These are phyloP conservation scores for Aspergillus heteromorphus DNA, from an alignment of 495 filamentous ascomycete genomes.

Conservation along the genomic window DNA sequence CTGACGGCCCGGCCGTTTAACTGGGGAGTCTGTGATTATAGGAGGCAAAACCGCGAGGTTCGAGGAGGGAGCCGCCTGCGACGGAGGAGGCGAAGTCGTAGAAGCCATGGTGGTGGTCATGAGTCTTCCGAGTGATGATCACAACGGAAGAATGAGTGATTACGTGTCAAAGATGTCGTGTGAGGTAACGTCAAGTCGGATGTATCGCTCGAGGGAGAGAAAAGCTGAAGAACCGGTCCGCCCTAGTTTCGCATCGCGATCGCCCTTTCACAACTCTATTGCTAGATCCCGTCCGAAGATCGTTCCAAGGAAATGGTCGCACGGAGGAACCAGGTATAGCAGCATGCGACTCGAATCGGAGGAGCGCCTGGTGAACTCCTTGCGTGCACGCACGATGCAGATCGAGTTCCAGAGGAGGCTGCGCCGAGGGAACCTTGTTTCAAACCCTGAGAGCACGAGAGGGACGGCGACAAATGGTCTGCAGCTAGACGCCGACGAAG, in stretches of 20 bases:
- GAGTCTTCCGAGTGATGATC: not conserved
- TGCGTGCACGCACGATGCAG: constrained; percentile 17
- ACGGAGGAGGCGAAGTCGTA: constrained; percentile 53
- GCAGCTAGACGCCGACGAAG: constrained; percentile 12
- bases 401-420: constrained; percentile 2
- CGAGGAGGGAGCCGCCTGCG: constrained; percentile 26
- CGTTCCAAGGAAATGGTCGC: not conserved
- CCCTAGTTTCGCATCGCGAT: constrained; percentile 42
- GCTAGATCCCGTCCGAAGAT: not conserved
- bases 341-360: constrained; percentile 12
- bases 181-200: constrained; percentile 15
- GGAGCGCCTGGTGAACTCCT: constrained; percentile 17
- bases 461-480: not conserved
- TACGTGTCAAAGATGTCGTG: constrained; percentile 11
- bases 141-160: constrained; percentile 3
- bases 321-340: constrained; percentile 15
- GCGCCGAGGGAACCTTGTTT: not conserved
- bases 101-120: constrained; percentile 55
- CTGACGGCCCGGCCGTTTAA: constrained; percentile 45
- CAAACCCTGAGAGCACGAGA: not conserved
- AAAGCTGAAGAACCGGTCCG: constrained; percentile 22
- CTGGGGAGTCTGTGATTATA: constrained; percentile 32
- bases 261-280: constrained; percentile 17
- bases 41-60: constrained; percentile 40
- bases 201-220: constrained; percentile 17